Base-by-base conservation (phyloP, 352 stramenopile species). In the Phytophthora litchii region DNA sequence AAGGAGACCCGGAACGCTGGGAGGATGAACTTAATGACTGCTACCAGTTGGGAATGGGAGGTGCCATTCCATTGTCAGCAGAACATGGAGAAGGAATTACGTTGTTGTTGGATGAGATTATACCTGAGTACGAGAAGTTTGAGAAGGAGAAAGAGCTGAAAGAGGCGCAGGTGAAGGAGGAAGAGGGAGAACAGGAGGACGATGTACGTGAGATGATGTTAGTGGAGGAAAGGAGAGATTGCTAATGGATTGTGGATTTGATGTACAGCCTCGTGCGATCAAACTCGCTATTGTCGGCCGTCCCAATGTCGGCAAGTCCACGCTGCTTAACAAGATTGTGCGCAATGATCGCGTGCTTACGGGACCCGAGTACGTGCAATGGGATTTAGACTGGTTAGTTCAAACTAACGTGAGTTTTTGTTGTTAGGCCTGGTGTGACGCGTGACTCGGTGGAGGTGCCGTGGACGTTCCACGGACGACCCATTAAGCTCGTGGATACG, bases 401-500 rank as follows among this genome's bases (percentile, higher is more conserved):
- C 23, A 41, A 21, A 14, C 50, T 71, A 19, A 62, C 17, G 0
- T 37, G 8, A 10, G 1, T 55, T 16, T 51, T 21, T 20, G 10
- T 37, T 47, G 34, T 13, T 56, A 94, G 82, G 54, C 85, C 85
- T 57, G 85, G 85, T 17, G 83, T 94, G 51, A 94, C 85, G 31
- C 85, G 85, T 42, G 85, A 94, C 60, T 83, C 85, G 19, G 81
- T 94, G 31, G 85, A 92, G 67, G 85, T 94, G 41, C 75, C 78
- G 17, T 94, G 83, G 83, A 75, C 72, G 16, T 94, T 92, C 71
- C 77, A 78, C 10, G 81, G 76, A 3, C 79, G 74, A 11, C 67
- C 83, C 36, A 90, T 94, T 55, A 86, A 88, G 57, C 76, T 94
- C 49, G 83, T 94, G 10, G 85, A 94, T 66, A 94, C 85, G 14